Evolutionary conservation across 2,329 filamentous ascomycete species (phyloP).

Genomic region (Triangularia verruculosa): DNA sequence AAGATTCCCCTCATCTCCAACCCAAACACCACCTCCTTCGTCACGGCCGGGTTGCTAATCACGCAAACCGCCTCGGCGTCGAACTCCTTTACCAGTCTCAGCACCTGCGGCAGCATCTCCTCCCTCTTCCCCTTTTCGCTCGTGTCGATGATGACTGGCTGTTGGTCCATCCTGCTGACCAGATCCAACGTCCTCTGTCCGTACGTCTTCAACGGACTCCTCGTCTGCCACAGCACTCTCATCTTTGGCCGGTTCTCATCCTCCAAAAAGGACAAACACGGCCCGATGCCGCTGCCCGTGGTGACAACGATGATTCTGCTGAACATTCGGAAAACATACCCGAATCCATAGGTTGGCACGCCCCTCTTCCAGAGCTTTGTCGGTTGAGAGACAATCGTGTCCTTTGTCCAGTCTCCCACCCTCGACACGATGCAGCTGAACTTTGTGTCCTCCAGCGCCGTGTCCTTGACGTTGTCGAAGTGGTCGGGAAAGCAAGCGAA

Average conservation of each 20-base stretch:
- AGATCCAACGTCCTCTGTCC: conserved; percentile 31
- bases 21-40: conserved; percentile 32
- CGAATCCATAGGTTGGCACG: conserved; percentile 55
- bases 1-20: conserved; percentile 34
- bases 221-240: conserved; percentile 37
- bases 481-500: conserved; percentile 59
- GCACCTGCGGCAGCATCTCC: conserved; percentile 32
- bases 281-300: conserved; percentile 63
- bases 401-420: conserved; percentile 63
- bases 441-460: conserved; percentile 29
- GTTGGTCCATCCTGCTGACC: conserved; percentile 30
- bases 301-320: conserved; percentile 55
- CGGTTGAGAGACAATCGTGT: conserved; percentile 53
- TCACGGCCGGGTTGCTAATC: conserved; percentile 35
- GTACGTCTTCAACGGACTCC: conserved; percentile 34
- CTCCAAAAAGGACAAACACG: conserved; percentile 57
- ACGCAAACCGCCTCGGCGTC: conserved; percentile 35
- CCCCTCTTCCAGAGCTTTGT: conserved; percentile 58
- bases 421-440: conserved; percentile 60
- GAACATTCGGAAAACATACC: conserved; percentile 57
- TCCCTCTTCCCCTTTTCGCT: conserved; percentile 28
- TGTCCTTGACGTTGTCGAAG: conserved; percentile 4
- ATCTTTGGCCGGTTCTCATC: conserved; percentile 29
- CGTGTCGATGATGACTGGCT: conserved; percentile 36
- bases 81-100: conserved; percentile 28